Base-by-base conservation (phyloP, 495 filamentous ascomycete species). In the Aspergillus bridgeri region DNA sequence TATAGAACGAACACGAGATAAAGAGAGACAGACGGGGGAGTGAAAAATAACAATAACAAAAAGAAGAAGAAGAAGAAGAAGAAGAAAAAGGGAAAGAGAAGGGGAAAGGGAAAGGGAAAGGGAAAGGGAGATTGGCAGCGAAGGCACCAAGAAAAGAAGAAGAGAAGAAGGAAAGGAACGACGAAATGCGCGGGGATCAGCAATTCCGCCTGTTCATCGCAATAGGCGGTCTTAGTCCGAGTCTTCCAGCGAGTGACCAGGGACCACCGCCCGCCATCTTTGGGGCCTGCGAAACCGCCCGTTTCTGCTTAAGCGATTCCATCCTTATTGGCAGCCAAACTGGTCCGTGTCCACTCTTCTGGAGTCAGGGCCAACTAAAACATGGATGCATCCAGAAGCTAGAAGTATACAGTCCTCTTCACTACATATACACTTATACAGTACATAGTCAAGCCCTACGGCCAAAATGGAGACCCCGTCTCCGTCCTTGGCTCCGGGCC, bases 161-260 rank as follows among this genome's bases (percentile, higher is more conserved):
- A 62, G 54, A 56, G 46, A 54, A 45, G 18, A 18, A 33, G 52
- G 55, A 49, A 25, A 42, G 51, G 45, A 48, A 46, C 58, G 51
- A 43, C n/a, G 4, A n/a, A n/a, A n/a, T n/a, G 9, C 33, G 33
- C 33, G 33, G 33, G 33, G 33, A 56, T 45, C 43, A 56, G 22
- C 23, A 38, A n/a, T n/a, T n/a, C n/a, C n/a, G n/a, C n/a, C n/a
- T 45, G 29, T 42, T 52, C 50, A 42, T 52, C 50, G 13, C 49
- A 52, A 52, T 52, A 8, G 49, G 19, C 18, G 49, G 19, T 11
- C 21, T 4, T 23, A 29, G 38, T 51, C 19, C 27, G 49, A 42
- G 43, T 6, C 6, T 18, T n/a, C n/a, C n/a, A n/a, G n/a, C n/a
- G n/a, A 52, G 22, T 5, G 42, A 21, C 21, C 21, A 21, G 6